These are phyloP conservation scores for Aspergillus sojae DNA, from an alignment of 2,329 filamentous ascomycete species.

Conservation along the genomic window DNA sequence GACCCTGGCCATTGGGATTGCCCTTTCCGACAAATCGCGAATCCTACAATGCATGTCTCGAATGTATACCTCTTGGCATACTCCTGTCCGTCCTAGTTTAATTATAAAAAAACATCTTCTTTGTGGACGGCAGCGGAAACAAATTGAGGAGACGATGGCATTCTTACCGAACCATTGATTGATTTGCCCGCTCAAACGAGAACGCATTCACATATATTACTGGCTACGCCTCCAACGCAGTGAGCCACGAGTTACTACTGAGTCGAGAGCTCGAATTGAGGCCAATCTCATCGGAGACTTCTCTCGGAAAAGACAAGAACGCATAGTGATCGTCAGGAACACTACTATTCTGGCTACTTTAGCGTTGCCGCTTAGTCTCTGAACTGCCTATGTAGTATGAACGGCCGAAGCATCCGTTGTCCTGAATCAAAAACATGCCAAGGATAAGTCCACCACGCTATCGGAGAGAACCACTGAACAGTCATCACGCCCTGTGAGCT, in stretches of 20 bases:
- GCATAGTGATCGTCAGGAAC: background rate
- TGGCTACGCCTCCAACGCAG: background rate
- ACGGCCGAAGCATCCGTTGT: background rate
- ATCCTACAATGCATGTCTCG: background rate
- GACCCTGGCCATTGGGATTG: background rate
- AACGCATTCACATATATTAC: background rate
- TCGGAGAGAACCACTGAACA: background rate
- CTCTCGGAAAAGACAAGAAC: background rate
- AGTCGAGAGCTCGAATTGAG: background rate
- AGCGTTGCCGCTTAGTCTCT: background rate
- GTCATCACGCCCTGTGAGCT: background rate
- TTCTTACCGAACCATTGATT: background rate
- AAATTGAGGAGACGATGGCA: background rate
- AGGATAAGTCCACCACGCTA: background rate
- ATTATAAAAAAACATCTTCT: background rate
- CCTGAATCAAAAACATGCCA: conserved; percentile 1
- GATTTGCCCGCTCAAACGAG: background rate
- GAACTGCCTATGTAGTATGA: background rate
- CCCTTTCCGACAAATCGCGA: background rate
- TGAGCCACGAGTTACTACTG: background rate
- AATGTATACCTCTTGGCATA: background rate
- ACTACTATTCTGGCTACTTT: background rate
- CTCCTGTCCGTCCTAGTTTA: background rate
- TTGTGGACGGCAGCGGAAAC: background rate
- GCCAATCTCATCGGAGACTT: background rate